These are phyloP conservation scores for Fusarium torreyae DNA, from an alignment of 2,329 filamentous ascomycete genomes.

Conservation along the genomic window DNA sequence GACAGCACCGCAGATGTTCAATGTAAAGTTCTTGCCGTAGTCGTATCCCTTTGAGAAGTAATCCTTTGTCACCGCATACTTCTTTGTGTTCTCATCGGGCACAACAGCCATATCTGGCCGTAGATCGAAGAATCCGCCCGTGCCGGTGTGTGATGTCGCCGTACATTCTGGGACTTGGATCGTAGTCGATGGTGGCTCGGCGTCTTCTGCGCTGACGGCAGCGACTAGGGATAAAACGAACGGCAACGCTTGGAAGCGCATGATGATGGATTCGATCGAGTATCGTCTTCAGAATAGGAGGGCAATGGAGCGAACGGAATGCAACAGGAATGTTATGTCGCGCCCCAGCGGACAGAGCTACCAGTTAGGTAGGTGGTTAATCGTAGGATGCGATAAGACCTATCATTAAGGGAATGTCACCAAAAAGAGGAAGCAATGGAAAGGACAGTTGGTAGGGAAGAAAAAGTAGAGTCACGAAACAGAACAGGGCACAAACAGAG, in stretches of 20 bases:
- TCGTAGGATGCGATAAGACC: conserved; percentile 16
- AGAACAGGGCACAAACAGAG: conserved; percentile 9
- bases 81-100: conserved; percentile 60
- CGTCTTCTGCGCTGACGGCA: conserved; percentile 53
- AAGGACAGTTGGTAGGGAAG: conserved; percentile 3
- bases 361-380: neutral
- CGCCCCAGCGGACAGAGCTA: conserved; percentile 25
- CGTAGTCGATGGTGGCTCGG: conserved; percentile 58
- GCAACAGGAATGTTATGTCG: conserved; percentile 10
- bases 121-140: conserved; percentile 72
- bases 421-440: conserved; percentile 2
- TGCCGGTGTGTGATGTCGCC: conserved; percentile 68
- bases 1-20: conserved; percentile 87
- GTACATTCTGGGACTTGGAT: conserved; percentile 67
- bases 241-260: conserved; percentile 50
- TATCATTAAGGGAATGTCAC: conserved; percentile 28
- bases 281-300: conserved; percentile 3
- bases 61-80: conserved; percentile 61
- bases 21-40: conserved; percentile 84
- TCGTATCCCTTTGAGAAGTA: conserved; percentile 81
- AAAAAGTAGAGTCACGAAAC: conserved; percentile 2
- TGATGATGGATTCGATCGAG: conserved; percentile 31
- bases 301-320: neutral
- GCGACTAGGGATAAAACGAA: conserved; percentile 57
- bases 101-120: conserved; percentile 67